A percentile compares a stretch with the other conserved stretches of the same genome.
phyloP scores from a whole-genome alignment of 2,329 filamentous ascomycete species.

The Microdochium paspali region DNA sequence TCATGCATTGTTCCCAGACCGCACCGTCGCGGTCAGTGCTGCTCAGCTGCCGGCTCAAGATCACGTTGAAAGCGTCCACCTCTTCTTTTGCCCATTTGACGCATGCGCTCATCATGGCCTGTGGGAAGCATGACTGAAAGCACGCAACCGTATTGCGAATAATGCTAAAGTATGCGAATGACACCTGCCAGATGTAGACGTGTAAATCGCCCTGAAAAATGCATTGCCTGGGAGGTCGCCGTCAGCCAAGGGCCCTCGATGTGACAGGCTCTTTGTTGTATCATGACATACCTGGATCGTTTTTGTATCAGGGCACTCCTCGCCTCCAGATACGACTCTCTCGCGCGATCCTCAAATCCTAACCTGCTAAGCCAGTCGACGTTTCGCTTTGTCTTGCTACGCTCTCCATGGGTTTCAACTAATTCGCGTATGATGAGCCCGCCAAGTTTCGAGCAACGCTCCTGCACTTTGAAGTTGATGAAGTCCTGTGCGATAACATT shows the following conservation, averaged over 20 bases:
- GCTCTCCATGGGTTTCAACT: slow-evolving; percentile 66
- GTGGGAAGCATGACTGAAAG: slow-evolving; percentile 80
- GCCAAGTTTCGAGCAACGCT: slow-evolving; percentile 70
- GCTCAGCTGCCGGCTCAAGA: slow-evolving; percentile 76
- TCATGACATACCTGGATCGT: slow-evolving; percentile 60
- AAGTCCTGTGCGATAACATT: slow-evolving; percentile 86
- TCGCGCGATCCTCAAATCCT: slow-evolving; percentile 81
- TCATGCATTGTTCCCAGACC: slow-evolving; percentile 76
- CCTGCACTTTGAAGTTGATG: slow-evolving; percentile 83
- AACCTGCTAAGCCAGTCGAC: slow-evolving; percentile 78
- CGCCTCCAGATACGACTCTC: slow-evolving; percentile 77
- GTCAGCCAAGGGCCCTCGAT: slow-evolving; percentile 4
- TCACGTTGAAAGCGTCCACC: slow-evolving; percentile 80
- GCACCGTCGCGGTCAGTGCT: slow-evolving; percentile 69
- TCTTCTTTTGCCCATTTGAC: slow-evolving; percentile 98
- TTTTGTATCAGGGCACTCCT: slow-evolving; percentile 71
- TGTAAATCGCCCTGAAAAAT: slow-evolving; percentile 91
- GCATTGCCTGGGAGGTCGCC: slow-evolving; percentile 58
- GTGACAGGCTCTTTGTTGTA: background rate
- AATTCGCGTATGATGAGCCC: slow-evolving; percentile 69
- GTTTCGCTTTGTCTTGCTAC: slow-evolving; percentile 68
- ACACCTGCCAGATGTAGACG: slow-evolving; percentile 88
- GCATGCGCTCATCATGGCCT: slow-evolving; percentile 82
- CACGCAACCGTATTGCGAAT: slow-evolving; percentile 88
- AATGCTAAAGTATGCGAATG: slow-evolving; percentile 90